Evolutionary conservation across 139 green algal species (phyloP), one percentile per base, ranked within the genome.

Genomic region (Coccomyxa sp.): DNA sequence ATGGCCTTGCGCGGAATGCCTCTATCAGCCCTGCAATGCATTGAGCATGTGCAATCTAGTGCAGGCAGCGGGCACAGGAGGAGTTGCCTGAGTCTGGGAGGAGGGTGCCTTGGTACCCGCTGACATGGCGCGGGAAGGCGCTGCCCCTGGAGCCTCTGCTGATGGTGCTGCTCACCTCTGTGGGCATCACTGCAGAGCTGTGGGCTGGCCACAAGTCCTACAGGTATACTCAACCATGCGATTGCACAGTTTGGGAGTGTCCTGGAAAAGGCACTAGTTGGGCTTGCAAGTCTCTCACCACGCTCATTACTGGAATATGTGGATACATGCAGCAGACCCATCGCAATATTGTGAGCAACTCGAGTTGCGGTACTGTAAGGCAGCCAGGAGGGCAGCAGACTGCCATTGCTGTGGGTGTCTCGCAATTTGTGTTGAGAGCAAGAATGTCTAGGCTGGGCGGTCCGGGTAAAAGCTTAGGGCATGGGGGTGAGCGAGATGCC

Each of bases 161-260:
- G 16, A 91, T 91, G 54, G n/a, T 91, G 18, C 31, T 84, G 8
- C 72, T 91, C 37, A 82, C 88, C 8, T 84, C 84, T 37, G 70
- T 87, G 24, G 88, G 86, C 58, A 86, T 91, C n/a, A 83, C 89
- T 29, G 84, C 81, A 4, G 88, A 91, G 86, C 81, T 91, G 8
- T 91, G 88, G 88, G 76, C 88, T 31, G 86, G 86, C 3, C 88
- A 91, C 39, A 78, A 82, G 4, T 81, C 78, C 5, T 90, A 81
- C 70, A 80, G 78, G 85, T 84, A 64, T 64, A 31, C 44, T 64
- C 50, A 64, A 7, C 27, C 18, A 18, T 31, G 22, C 22, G 27
- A 64, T 18, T 31, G 50, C 50, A 64, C 3, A 31, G 3, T 64
- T 64, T 64, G 50, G n/a, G n/a, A n/a, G n/a, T n/a, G n/a, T n/a